phyloP scores from a whole-genome alignment of 2,329 filamentous ascomycete species.

The Cytospora mali region DNA sequence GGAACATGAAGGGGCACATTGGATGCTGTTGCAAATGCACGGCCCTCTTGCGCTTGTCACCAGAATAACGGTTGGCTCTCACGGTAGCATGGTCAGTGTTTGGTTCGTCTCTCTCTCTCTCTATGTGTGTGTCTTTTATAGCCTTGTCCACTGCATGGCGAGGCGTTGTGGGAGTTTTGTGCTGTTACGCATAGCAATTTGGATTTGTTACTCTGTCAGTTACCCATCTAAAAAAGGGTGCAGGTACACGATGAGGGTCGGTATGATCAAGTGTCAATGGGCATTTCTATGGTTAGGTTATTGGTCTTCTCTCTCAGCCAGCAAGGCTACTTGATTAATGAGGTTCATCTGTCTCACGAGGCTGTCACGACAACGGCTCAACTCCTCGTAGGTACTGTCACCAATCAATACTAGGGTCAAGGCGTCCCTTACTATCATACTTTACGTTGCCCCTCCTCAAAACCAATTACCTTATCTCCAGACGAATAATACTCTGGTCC shows the following conservation, averaged over 20 bases:
- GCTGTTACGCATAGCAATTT: conserved; percentile 5
- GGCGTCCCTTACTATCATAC: neutral
- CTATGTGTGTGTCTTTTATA: neutral
- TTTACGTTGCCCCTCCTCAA: neutral
- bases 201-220: neutral
- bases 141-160: conserved; percentile 25
- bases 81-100: neutral
- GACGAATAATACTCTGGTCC: neutral
- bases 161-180: conserved; percentile 20
- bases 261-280: too few species aligned
- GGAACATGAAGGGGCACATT: neutral
- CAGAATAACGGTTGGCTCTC: neutral
- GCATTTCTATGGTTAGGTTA: neutral
- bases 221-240: neutral
- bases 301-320: neutral
- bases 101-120: neutral
- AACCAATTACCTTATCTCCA: neutral
- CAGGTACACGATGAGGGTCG: too few species aligned
- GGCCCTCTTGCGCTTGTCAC: neutral
- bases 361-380: neutral
- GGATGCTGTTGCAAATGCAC: neutral
- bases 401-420: neutral
- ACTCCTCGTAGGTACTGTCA: neutral
- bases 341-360: neutral
- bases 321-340: neutral